phyloP scores from a whole-genome alignment of 1,284 basidiomycete species.

The Ceratobasidium sp. region DNA sequence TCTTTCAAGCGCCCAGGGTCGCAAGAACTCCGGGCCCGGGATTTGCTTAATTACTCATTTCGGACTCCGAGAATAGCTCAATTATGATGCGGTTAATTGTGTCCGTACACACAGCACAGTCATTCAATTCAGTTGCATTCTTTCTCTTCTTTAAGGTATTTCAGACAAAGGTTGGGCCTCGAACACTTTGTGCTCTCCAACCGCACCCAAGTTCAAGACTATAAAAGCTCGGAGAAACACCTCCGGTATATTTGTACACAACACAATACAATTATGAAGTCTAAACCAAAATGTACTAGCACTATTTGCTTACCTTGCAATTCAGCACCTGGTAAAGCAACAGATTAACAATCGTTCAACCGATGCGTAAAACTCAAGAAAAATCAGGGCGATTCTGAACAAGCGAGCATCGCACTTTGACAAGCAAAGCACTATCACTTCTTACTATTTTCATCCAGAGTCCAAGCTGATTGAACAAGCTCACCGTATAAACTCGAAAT shows the following conservation, averaged over 20 bases:
- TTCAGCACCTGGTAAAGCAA: background rate
- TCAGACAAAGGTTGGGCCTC: background rate
- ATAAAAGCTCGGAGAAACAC: constrained; percentile 9
- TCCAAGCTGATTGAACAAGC: background rate
- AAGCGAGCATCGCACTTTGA: constrained; percentile 18
- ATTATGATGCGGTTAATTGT: too few species aligned
- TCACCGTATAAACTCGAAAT: background rate
- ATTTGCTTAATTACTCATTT: background rate
- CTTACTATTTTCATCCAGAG: constrained; percentile 2
- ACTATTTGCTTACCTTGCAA: background rate
- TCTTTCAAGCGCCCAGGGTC: constrained; percentile 20
- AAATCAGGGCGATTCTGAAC: constrained; percentile 44
- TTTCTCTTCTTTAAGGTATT: too few species aligned
- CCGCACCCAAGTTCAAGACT: background rate
- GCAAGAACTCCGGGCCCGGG: background rate
- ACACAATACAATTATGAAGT: background rate
- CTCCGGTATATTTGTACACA: background rate
- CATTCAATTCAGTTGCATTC: too few species aligned
- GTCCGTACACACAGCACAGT: too few species aligned
- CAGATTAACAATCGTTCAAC: constrained; percentile 4
- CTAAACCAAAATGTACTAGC: constrained; percentile 1
- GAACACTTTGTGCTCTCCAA: background rate
- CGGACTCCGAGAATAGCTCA: background rate
- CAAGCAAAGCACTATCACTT: constrained; percentile 21
- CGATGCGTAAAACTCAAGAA: background rate